phyloP scores from a whole-genome alignment of 495 filamentous ascomycete species.

The Lophiotrema nucula region DNA sequence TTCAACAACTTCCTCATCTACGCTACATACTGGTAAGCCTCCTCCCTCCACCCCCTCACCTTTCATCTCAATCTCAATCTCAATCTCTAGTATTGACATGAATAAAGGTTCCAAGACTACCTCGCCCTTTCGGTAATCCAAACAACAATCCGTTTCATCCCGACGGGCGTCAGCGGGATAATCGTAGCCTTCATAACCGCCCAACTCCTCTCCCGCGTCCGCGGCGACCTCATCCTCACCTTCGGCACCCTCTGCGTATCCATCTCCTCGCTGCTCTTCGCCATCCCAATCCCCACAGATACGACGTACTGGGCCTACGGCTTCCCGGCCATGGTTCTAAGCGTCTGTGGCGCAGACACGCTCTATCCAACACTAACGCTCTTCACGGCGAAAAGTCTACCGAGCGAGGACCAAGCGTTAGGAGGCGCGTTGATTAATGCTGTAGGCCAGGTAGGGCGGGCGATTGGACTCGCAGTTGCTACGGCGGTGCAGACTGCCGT shows the following conservation, averaged over 20 bases:
- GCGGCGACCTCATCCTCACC: conserved; percentile 53
- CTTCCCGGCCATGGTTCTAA: conserved; percentile 57
- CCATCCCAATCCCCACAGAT: conserved; percentile 52
- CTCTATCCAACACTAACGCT: conserved; percentile 58
- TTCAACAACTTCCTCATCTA: conserved; percentile 62
- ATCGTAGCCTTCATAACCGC: conserved; percentile 52
- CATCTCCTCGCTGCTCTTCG: conserved; percentile 55
- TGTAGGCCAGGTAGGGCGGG: conserved; percentile 56
- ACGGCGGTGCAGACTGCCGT: conserved; percentile 58
- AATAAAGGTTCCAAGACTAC: conserved; percentile 54
- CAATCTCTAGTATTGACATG: not conserved
- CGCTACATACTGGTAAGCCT: conserved; percentile 54
- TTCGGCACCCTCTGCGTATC: conserved; percentile 52
- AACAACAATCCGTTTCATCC: conserved; percentile 61
- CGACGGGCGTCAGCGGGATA: conserved; percentile 56
- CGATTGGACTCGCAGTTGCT: conserved; percentile 57
- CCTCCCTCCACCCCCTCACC: no score
- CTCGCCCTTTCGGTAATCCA: conserved; percentile 53
- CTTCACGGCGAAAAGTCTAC: conserved; percentile 57
- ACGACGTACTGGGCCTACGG: conserved; percentile 61
- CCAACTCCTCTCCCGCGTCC: conserved; percentile 53
- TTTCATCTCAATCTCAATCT: not conserved
- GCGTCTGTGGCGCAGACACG: conserved; percentile 60
- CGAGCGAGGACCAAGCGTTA: conserved; percentile 59
- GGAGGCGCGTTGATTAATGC: conserved; percentile 62